A percentile compares a stretch with the other conserved stretches of the same genome.
phyloP scores from a whole-genome alignment of 192 early-diverging fungal genomes.

The Radiomyces spectabilis region DNA sequence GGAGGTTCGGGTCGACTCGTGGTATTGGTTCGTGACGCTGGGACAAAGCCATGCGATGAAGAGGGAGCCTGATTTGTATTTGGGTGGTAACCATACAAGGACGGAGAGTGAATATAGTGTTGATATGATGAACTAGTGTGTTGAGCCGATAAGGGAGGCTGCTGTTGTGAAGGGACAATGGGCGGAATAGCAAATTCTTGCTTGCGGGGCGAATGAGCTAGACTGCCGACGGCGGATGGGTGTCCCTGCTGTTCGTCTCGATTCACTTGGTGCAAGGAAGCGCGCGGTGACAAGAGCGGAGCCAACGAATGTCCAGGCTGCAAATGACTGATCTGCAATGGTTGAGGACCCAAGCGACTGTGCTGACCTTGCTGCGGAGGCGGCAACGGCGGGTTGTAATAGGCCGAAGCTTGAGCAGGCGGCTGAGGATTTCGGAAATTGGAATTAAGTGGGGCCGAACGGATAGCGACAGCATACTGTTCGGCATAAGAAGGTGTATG shows the following conservation, averaged over 20 bases:
- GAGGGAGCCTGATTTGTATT: background rate
- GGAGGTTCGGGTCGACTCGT: background rate
- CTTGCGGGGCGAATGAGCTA: too few species aligned
- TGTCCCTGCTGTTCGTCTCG: background rate
- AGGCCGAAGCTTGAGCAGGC: conserved; percentile 10
- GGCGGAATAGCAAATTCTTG: conserved; percentile 29
- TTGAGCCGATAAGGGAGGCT: background rate
- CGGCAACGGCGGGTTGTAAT: conserved; percentile 23
- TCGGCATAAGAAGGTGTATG: conserved; percentile 41
- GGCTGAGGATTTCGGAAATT: conserved; percentile 21
- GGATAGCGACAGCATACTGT: conserved; percentile 26
- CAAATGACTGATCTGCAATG: background rate
- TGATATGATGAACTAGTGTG: conserved; percentile 1
- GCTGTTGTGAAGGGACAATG: conserved; percentile 32
- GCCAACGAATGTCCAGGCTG: conserved; percentile 19
- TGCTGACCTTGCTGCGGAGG: conserved; percentile 15
- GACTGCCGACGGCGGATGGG: background rate
- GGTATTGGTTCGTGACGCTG: background rate
- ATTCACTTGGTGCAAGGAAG: background rate
- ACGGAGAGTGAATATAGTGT: background rate
- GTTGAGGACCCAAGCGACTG: too few species aligned
- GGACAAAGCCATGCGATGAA: background rate
- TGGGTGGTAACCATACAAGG: background rate
- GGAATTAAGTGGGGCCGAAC: conserved; percentile 36
- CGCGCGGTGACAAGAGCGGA: conserved; percentile 26